A percentile compares a stretch with the other conserved stretches of the same genome.
Conservation (phyloP, 257 asterid species). For the Solanum virginianum region DNA sequence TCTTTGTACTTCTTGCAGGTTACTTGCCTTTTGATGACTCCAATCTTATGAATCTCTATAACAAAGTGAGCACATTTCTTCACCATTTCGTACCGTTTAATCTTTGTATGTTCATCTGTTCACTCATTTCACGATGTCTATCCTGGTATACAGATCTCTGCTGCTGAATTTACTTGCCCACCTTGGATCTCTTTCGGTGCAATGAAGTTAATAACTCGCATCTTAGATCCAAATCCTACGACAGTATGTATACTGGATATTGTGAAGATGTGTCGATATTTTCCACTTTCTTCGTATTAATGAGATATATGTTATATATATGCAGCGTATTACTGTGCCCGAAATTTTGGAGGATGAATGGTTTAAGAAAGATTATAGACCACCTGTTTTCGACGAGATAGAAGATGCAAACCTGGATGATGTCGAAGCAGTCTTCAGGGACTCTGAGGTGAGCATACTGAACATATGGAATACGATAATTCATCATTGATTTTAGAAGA, state of each 20-base stretch:
- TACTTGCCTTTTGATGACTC: conserved; percentile 95
- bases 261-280: background rate
- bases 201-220: conserved; percentile 60
- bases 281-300: background rate
- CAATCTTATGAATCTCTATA: conserved; percentile 65
- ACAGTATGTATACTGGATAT: conserved; percentile 35
- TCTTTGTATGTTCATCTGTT: background rate
- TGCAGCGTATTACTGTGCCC: conserved; percentile 67
- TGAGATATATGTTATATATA: background rate
- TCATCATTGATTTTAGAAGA: background rate
- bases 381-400: conserved; percentile 66
- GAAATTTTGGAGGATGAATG: conserved; percentile 73
- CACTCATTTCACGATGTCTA: background rate
- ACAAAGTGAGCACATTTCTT: conserved; percentile 47
- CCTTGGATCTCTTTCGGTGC: conserved; percentile 91
- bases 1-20: conserved; percentile 89
- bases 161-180: conserved; percentile 84
- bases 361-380: conserved; percentile 80
- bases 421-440: conserved; percentile 90
- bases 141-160: conserved; percentile 42
- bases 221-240: conserved; percentile 68
- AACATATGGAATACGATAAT: background rate
- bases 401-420: conserved; percentile 76
- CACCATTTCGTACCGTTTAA: background rate
- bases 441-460: conserved; percentile 49